A percentile compares a stretch with the other conserved stretches of the same genome.
Evolutionary conservation across 768 basidiomycete genomes (phyloP).

Genomic region (Hortiboletus flavorubellus): DNA sequence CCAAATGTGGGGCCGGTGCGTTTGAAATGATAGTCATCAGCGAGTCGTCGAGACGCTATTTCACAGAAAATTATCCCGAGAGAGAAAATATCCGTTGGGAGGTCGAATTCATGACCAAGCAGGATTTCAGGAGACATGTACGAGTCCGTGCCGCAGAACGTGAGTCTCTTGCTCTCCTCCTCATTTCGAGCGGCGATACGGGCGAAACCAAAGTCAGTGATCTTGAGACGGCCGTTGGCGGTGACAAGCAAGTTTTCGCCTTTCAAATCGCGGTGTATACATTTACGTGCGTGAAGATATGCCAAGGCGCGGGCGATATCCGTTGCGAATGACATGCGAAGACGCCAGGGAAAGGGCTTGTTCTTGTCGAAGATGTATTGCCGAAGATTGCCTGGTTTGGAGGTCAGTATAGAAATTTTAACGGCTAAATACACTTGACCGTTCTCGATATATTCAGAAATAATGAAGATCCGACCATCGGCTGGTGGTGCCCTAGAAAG

Average conservation of each 20-base stretch:
- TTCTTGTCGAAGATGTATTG: conserved; percentile 84
- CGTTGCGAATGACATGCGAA: conserved; percentile 91
- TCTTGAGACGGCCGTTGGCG: conserved; percentile 89
- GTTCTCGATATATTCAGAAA: conserved; percentile 92
- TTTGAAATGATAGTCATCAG: conserved; percentile 77
- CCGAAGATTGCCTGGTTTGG: conserved; percentile 62
- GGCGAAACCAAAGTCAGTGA: conserved; percentile 98
- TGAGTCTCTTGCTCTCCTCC: conserved; percentile 82
- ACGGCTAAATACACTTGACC: conserved; percentile 35
- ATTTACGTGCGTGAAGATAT: conserved; percentile 92
- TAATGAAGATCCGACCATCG: conserved; percentile 86
- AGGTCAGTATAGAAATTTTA: conserved; percentile 2
- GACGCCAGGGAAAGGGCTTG: conserved; percentile 88
- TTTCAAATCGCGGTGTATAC: conserved; percentile 89
- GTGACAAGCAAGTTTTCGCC: conserved; percentile 98
- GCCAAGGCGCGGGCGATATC: conserved; percentile 95
- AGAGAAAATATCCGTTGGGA: conserved; percentile 93
- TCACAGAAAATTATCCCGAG: conserved; percentile 93
- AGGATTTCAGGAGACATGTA: conserved; percentile 99
- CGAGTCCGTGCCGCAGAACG: conserved; percentile 86
- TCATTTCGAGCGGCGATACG: conserved; percentile 90
- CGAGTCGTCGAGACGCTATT: conserved; percentile 79
- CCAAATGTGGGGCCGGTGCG: conserved; percentile 76
- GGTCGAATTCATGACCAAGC: conserved; percentile 85
- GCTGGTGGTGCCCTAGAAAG: conserved; percentile 75